Evolutionary conservation across 1,284 basidiomycete species (phyloP), one percentile per base, ranked within the genome.

Genomic region (Cutaneotrichosporon sp.): DNA sequence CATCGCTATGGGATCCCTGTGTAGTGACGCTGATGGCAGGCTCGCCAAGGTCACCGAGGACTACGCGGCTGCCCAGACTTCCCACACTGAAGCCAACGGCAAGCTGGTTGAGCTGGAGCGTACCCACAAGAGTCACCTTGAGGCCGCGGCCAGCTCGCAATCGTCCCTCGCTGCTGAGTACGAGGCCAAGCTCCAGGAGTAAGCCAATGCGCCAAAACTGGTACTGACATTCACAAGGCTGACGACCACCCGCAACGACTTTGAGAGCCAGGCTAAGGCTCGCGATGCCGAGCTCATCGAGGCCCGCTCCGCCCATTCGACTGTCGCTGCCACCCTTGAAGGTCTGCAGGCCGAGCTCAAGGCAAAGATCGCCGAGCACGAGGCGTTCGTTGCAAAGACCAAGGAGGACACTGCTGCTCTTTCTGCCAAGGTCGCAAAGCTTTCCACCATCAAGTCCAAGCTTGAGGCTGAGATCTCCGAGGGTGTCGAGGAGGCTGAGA

Each of bases 401-500:
- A 22, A 51, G 25, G 45, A 48, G 38, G 51, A 51, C n/a, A 39
- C 49, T 34, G 33, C 33, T 11, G 47, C 49, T 26, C 61, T 61
- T n/a, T 53, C 60, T 32, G 56, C 59, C 26, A 59, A 62, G 39
- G 55, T 63, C 6, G 58, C 61, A 46, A 57, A 55, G 53, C 43
- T 58, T 5, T 32, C 51, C 24, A n/a, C 35, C 14, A 35, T 51
- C 35, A 59, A 55, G 52, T 47, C 50, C 27, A 54, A 53, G 46
- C 52, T 61, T 32, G 54, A 64, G 52, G 39, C 43, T 22, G 61
- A 63, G 52, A 43, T 67, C 37, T 42, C 37, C 26, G 49, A 51
- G 41, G 61, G 59, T 17, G 61, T 58, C 5, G 61, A 62, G 43
- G 61, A 64, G 41, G 62, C 63, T 3, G 60, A 66, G 55, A 61